Evolutionary conservation across 2,329 filamentous ascomycete genomes (phyloP).

Genomic region (Colletotrichum sp.): DNA sequence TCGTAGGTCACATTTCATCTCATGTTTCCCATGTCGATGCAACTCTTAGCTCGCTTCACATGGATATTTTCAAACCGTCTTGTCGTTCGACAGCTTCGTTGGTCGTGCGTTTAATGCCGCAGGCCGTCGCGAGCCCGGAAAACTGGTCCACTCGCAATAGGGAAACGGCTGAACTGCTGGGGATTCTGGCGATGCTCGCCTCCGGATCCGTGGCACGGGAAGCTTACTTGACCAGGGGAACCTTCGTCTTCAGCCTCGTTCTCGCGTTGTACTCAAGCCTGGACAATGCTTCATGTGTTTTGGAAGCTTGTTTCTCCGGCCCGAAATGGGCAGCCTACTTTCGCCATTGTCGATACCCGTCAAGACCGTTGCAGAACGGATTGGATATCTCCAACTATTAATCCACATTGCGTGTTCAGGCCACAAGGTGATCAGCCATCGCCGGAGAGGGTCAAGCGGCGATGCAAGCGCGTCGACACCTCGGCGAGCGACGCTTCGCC

Average conservation of each 20-base stretch:
- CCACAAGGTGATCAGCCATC: background rate
- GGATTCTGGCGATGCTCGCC: background rate
- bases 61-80: slow-evolving; percentile 15
- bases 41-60: slow-evolving; percentile 14
- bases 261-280: background rate
- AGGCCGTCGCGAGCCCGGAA: slow-evolving; percentile 3
- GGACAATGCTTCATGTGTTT: background rate
- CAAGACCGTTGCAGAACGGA: background rate
- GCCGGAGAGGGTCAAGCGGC: background rate
- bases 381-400: background rate
- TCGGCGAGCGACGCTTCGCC: slow-evolving; percentile 1
- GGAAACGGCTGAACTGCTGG: background rate
- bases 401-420: background rate
- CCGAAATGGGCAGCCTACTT: background rate
- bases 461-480: background rate
- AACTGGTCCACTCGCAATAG: background rate
- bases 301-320: background rate
- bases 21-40: slow-evolving; percentile 9
- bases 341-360: background rate
- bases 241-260: background rate
- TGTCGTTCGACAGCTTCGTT: slow-evolving; percentile 21
- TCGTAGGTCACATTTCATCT: slow-evolving; percentile 12
- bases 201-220: background rate
- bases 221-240: slow-evolving; percentile 7
- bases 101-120: slow-evolving; percentile 21